A percentile compares a stretch with the other conserved stretches of the same genome.
These are phyloP conservation scores for Musa schizocarpa DNA, from an alignment of 176 grass and related monocot genomes.

Conservation along the genomic window DNA sequence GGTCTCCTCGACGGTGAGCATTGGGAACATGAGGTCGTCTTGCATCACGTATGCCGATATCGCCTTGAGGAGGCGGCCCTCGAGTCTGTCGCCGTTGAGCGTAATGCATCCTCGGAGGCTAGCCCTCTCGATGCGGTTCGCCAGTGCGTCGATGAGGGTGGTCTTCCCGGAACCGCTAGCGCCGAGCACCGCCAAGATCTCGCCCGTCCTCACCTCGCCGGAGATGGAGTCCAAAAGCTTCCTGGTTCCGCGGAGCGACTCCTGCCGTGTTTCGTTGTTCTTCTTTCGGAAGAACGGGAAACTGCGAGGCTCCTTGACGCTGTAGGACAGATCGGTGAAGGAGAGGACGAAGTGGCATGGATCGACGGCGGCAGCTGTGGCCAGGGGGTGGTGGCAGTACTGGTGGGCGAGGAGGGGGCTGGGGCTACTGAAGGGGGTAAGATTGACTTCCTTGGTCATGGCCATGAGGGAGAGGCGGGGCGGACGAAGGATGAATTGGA, in stretches of 20 bases:
- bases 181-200: not conserved
- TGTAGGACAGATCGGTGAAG: too few species aligned
- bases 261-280: too few species aligned
- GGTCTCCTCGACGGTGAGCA: not conserved
- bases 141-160: not conserved
- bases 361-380: too few species aligned
- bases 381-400: too few species aligned
- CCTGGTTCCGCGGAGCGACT: not conserved
- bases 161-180: not conserved
- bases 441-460: too few species aligned
- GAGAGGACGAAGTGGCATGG: too few species aligned
- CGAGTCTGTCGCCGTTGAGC: not conserved
- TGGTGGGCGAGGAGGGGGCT: too few species aligned
- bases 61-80: not conserved
- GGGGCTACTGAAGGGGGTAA: too few species aligned
- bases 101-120: not conserved
- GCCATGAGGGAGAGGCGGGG: too few species aligned
- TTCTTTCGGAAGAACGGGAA: not conserved
- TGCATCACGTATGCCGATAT: not conserved
- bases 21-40: not conserved
- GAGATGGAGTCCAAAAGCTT: not conserved
- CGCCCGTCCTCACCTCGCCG: not conserved
- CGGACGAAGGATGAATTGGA: too few species aligned
- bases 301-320: conserved; percentile 15
- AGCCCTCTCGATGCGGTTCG: not conserved